Evolutionary conservation across 306 rosid genomes (phyloP).

Genomic region (Rubus parviflorus): DNA sequence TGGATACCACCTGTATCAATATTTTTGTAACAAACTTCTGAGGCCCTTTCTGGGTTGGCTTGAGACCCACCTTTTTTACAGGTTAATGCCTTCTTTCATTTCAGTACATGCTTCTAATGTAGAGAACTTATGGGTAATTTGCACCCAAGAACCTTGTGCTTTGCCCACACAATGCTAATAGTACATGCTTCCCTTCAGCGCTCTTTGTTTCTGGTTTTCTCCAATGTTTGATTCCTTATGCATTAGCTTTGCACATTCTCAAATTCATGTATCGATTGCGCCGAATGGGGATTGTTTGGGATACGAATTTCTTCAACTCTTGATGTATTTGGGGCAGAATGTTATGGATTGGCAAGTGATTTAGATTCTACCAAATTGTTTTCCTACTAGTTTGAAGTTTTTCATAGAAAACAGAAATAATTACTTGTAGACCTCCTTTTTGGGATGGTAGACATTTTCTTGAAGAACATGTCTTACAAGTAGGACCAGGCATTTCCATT

Average conservation of each 20-base stretch:
- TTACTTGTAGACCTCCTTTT: not conserved
- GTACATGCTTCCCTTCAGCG: not conserved
- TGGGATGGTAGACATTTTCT: not conserved
- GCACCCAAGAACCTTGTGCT: conserved; percentile 28
- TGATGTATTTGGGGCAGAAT: not conserved
- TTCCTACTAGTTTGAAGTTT: not conserved
- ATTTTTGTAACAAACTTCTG: conserved; percentile 37
- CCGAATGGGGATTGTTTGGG: not conserved
- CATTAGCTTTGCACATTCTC: conserved; percentile 1
- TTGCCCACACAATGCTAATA: conserved; percentile 8
- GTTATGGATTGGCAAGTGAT: not conserved
- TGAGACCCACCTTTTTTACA: conserved; percentile 26
- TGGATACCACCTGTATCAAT: conserved; percentile 14
- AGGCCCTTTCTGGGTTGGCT: conserved; percentile 43
- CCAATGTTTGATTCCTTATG: not conserved
- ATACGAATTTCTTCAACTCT: not conserved
- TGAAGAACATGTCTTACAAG: not conserved
- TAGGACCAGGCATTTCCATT: conserved; percentile 5
- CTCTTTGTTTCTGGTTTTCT: not conserved
- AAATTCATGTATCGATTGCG: not conserved
- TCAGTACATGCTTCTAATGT: conserved; percentile 23
- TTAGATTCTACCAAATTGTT: not conserved
- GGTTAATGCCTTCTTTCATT: conserved; percentile 25
- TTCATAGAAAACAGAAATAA: too few species aligned
- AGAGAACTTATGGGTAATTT: conserved; percentile 37